These are phyloP conservation scores for Darksidea phi DNA, from an alignment of 495 filamentous ascomycete species.

Conservation along the genomic window DNA sequence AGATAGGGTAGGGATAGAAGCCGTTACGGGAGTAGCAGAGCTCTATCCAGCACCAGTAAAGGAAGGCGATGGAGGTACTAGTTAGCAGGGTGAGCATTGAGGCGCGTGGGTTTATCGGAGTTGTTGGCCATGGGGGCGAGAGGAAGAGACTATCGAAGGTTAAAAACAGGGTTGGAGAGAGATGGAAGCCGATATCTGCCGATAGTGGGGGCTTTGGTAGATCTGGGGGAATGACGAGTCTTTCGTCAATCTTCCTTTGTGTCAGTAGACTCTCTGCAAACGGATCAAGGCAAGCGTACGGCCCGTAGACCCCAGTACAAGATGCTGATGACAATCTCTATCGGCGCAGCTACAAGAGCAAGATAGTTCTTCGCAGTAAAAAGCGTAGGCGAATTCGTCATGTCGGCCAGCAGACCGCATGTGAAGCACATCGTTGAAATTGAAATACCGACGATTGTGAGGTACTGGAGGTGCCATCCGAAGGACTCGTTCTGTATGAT, in stretches of 20 bases:
- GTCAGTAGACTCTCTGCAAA: too few relatives aligned
- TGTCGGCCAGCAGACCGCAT: conserved; percentile 70
- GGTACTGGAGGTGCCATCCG: conserved; percentile 81
- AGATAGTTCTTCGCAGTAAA: conserved; percentile 75
- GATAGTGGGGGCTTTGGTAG: conserved; percentile 35
- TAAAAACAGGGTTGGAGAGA: conserved; percentile 70
- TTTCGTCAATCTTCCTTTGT: conserved; percentile 58
- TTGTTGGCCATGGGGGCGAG: conserved; percentile 73
- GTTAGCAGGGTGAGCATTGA: conserved; percentile 55
- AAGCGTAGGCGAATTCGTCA: conserved; percentile 61
- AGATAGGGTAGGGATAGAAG: conserved; percentile 88
- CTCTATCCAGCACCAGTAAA: conserved; percentile 90
- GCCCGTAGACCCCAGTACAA: conserved; percentile 77
- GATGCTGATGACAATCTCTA: conserved; percentile 79
- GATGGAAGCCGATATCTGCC: conserved; percentile 75
- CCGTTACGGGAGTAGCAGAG: conserved; percentile 72
- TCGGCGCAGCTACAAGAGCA: conserved; percentile 68
- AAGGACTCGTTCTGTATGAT: conserved; percentile 59
- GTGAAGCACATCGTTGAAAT: conserved; percentile 68
- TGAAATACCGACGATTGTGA: conserved; percentile 74
- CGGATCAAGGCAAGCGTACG: conserved; percentile 29
- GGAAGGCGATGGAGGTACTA: conserved; percentile 63
- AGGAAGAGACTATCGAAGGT: conserved; percentile 70
- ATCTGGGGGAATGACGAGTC: conserved; percentile 47
- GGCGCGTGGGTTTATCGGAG: conserved; percentile 47